A percentile compares a stretch with the other conserved stretches of the same genome.
phyloP scores from a whole-genome alignment of 305 asterid species.

The Fraxinus nigra region DNA sequence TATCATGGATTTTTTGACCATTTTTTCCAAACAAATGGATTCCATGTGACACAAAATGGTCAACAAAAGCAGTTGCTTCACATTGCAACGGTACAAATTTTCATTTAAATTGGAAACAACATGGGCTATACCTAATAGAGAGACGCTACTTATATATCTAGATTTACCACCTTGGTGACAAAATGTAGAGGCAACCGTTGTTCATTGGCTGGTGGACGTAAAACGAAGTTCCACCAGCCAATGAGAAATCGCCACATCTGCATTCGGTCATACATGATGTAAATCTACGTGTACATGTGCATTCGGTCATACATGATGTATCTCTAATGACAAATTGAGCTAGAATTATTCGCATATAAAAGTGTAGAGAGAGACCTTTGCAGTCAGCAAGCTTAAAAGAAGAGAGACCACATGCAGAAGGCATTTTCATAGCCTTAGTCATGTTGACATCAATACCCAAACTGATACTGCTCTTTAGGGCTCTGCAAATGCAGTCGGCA shows the following conservation, averaged over 20 bases:
- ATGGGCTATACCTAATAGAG: not conserved
- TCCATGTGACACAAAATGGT: too few species aligned
- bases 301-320: too few species aligned
- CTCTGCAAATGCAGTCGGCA: not conserved
- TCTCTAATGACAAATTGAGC: not conserved
- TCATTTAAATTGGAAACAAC: too few species aligned
- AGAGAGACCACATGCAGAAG: slow-evolving; percentile 24
- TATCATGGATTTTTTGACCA: too few species aligned
- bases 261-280: too few species aligned
- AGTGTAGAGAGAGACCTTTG: not conserved
- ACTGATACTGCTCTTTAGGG: not conserved
- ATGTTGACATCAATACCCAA: slow-evolving; percentile 26
- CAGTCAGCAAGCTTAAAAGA: slow-evolving; percentile 15
- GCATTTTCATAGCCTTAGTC: slow-evolving; percentile 25
- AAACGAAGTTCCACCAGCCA: too few species aligned
- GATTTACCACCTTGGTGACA: not conserved
- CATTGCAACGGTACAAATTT: too few species aligned
- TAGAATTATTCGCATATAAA: too few species aligned
- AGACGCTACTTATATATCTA: not conserved
- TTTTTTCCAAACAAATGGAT: too few species aligned
- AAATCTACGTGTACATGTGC: not conserved
- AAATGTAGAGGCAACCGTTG: not conserved
- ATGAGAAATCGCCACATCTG: too few species aligned
- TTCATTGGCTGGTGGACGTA: not conserved
- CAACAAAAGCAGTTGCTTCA: too few species aligned